phyloP scores from a whole-genome alignment of 306 rosid species.

The Coriaria nepalensis region DNA sequence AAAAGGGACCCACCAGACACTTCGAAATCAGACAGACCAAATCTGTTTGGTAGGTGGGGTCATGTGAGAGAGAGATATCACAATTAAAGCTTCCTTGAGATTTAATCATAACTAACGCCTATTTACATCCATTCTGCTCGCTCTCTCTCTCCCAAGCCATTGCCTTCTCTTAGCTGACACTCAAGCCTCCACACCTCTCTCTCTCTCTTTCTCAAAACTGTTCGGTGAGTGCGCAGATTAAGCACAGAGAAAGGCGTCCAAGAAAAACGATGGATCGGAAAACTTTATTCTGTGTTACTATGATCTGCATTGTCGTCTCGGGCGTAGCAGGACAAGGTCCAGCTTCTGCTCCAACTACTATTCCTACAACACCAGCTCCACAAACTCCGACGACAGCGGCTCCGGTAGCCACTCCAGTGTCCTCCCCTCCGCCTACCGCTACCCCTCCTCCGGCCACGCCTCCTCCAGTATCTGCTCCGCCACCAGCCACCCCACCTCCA shows the following conservation, averaged over 20 bases:
- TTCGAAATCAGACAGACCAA: neutral
- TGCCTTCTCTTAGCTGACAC: too few relatives aligned
- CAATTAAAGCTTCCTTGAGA: neutral
- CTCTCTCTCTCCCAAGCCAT: neutral
- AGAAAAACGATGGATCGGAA: conserved; percentile 16
- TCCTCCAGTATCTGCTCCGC: conserved; percentile 30
- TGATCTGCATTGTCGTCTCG: conserved; percentile 40
- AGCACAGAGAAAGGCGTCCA: neutral
- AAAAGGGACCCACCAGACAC: neutral
- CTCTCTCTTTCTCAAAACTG: conserved; percentile 1
- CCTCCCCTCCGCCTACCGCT: conserved; percentile 16
- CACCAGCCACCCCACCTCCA: conserved; percentile 30
- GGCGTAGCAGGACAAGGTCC: conserved; percentile 58
- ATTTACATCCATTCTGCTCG: conserved; percentile 9
- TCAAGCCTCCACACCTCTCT: neutral
- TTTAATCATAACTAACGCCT: conserved; percentile 10
- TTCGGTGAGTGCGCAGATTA: conserved; percentile 15
- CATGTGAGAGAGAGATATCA: conserved; percentile 8
- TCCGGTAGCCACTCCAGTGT: neutral
- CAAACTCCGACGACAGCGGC: conserved; percentile 24
- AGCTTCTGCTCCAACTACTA: conserved; percentile 36
- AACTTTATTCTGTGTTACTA: conserved; percentile 18
- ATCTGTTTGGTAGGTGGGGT: conserved; percentile 9
- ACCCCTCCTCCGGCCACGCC: conserved; percentile 14
- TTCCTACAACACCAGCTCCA: conserved; percentile 16